Base-by-base conservation (phyloP, 345 rosid genomes). In the Eucalyptus virginea region DNA sequence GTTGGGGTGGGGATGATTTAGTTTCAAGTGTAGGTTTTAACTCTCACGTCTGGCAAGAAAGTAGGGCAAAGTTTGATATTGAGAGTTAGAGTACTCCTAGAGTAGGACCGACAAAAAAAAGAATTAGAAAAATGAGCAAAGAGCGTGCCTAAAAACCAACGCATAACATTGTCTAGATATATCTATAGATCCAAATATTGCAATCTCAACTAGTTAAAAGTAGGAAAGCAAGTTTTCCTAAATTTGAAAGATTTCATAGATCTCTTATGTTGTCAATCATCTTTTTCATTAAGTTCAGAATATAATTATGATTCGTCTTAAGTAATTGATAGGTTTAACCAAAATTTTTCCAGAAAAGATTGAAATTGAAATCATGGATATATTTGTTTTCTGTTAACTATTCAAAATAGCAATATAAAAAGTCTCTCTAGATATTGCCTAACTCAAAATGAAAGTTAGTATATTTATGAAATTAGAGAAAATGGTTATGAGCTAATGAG, bases 31-130 rank as follows among this genome's bases (percentile, higher is more conserved):
- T 52, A 4, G 26, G 24, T 52, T 52, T 54, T 5, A 0, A 54
- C 0, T 9, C 11, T 10, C 10, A 21, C 8, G 10, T 2, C 1
- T 18, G 1, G 24, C 2, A 18, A 52, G 10, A 2, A 17, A 21
- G 52, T 16, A 50, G 21, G 21, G 2, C 19, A 50, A 50, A 50
- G 52, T 16, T 1, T 50, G 0, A 50, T 50, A 16, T 50, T 50
- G 21, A 50, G 8, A 50, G 18, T 50, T 11, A 28, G 16, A 60
- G 8, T 50, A 50, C 3, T 6, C 1, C 1, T 50, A 17, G 21
- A 50, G 21, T 50, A 50, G 8, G 8, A 17, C 4, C 8, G 0
- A 50, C 52, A 16, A 50, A 50, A 16, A 6, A 15, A 50, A 6
- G 13, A 60, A 13, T 8, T 8, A 21, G 11, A 54, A 23, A 54